Evolutionary conservation across 176 grass and related monocot genomes (phyloP).

Genomic region (Chrysopogon serrulatus): DNA sequence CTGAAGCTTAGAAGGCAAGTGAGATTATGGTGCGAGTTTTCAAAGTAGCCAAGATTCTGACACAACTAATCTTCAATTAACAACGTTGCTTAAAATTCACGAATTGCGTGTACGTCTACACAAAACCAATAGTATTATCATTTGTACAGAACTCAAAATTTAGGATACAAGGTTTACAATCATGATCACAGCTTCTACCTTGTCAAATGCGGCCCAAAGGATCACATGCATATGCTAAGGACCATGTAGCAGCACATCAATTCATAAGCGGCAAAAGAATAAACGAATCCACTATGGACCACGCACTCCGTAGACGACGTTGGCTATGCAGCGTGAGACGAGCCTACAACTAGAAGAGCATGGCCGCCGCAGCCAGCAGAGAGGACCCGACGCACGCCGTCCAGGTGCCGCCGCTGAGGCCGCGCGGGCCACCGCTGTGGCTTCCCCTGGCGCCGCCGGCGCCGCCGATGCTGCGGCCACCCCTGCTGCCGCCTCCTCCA

Average conservation of each 20-base stretch:
- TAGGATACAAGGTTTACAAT: background rate
- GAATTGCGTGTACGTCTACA: too few species aligned
- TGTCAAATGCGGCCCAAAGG: background rate
- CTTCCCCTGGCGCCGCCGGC: background rate
- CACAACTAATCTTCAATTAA: too few species aligned
- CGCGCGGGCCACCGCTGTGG: background rate
- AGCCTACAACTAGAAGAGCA: slow-evolving; percentile 12
- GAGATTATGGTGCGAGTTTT: too few species aligned
- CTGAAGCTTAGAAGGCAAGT: too few species aligned
- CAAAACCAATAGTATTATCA: too few species aligned
- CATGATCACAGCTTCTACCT: background rate
- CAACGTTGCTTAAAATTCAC: too few species aligned
- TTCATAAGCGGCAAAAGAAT: background rate
- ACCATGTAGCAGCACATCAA: background rate
- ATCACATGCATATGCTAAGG: background rate
- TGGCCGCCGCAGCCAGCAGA: slow-evolving; percentile 11
- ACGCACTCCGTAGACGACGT: background rate
- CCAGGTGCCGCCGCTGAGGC: slow-evolving; percentile 34
- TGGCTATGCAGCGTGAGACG: background rate
- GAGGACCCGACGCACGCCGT: slow-evolving; percentile 10
- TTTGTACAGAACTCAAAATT: background rate
- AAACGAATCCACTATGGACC: background rate
- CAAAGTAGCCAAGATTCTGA: too few species aligned
- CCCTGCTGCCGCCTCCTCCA: background rate
- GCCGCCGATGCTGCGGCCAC: slow-evolving; percentile 1